Evolutionary conservation across 2,329 filamentous ascomycete genomes (phyloP).

Genomic region (Rhinocladiella mackenziei): DNA sequence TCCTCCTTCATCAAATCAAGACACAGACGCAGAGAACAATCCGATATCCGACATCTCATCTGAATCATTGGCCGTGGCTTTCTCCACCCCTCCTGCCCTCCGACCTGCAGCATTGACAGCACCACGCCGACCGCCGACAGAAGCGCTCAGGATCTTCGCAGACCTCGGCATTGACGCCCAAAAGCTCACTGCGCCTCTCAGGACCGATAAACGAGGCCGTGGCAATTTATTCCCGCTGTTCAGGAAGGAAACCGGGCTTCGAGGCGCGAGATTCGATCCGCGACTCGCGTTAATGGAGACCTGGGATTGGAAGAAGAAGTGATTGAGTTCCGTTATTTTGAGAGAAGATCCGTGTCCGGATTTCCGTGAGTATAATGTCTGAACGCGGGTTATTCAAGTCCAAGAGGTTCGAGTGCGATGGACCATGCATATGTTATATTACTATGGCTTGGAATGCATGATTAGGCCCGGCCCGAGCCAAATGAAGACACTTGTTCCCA

Average conservation of each 20-base stretch:
- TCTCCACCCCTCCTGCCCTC: slow-evolving; percentile 9
- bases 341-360: not conserved
- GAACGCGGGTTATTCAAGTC: not conserved
- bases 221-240: slow-evolving; percentile 17
- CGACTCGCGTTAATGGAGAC: slow-evolving; percentile 12
- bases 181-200: not conserved
- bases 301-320: slow-evolving; percentile 21
- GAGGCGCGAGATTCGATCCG: slow-evolving; percentile 19
- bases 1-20: not conserved
- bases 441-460: too few species aligned
- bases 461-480: too few species aligned
- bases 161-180: not conserved
- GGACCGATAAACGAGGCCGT: not conserved
- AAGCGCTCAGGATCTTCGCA: slow-evolving; percentile 3
- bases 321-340: not conserved
- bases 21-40: too few species aligned
- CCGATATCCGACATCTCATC: not conserved
- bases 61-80: not conserved
- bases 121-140: slow-evolving; percentile 3
- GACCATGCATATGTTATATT: too few species aligned
- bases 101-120: not conserved
- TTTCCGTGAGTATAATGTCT: not conserved
- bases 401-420: too few species aligned
- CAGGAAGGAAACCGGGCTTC: slow-evolving; percentile 16
- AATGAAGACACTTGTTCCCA: too few species aligned